Percentiles rank a stretch among this genome's conserved stretches.
Conservation (phyloP, 768 basidiomycete species). For the Steccherinum ochraceum region DNA sequence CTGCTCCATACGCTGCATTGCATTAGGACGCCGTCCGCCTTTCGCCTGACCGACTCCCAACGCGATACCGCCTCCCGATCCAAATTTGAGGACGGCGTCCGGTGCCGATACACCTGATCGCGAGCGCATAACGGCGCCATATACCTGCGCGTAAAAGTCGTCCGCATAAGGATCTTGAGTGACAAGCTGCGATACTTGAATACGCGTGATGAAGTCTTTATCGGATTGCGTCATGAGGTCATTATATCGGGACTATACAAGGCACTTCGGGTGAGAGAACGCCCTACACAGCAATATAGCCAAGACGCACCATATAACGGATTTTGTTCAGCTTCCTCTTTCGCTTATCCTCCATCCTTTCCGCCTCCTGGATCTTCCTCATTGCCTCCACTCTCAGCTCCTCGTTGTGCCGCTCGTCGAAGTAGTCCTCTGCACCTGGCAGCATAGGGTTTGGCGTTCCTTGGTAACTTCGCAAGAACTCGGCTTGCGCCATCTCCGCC, state of each 20-base stretch:
- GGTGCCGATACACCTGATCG: constrained; percentile 66
- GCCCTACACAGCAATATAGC: background rate
- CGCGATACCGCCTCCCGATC: constrained; percentile 77
- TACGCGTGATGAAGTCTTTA: constrained; percentile 99
- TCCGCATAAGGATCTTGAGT: constrained; percentile 97
- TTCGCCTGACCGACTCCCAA: constrained; percentile 71
- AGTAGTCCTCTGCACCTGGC: constrained; percentile 38
- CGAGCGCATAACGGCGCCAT: constrained; percentile 76
- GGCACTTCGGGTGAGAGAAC: background rate
- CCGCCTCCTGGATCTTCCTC: constrained; percentile 88
- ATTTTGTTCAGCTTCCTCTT: constrained; percentile 81
- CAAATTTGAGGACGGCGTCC: constrained; percentile 82
- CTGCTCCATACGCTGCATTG: constrained; percentile 89
- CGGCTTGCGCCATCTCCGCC: constrained; percentile 70
- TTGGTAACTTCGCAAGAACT: constrained; percentile 60
- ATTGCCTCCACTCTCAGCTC: constrained; percentile 71
- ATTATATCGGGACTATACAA: constrained; percentile 75
- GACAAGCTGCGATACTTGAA: constrained; percentile 97
- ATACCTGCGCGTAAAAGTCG: constrained; percentile 98
- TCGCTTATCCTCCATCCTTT: constrained; percentile 80
- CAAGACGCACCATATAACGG: constrained; percentile 68
- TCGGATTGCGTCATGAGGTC: constrained; percentile 97
- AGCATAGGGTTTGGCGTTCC: constrained; percentile 25
- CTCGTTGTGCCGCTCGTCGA: constrained; percentile 32
- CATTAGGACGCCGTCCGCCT: constrained; percentile 66